phyloP scores from a whole-genome alignment of 176 grass and related monocot genomes.

The Calamus simplicifolius region DNA sequence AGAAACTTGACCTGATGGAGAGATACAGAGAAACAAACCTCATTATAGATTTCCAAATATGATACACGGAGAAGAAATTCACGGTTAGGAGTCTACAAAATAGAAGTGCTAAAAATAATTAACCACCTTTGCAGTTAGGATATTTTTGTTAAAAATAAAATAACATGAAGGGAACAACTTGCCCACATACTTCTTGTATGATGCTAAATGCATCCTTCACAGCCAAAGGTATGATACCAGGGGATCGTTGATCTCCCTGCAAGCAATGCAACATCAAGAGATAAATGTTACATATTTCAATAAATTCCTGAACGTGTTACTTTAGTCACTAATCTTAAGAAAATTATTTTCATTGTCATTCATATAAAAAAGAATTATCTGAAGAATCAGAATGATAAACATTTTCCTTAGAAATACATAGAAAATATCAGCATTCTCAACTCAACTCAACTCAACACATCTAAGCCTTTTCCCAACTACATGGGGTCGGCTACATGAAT shows the following conservation, averaged over 20 bases:
- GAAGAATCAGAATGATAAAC: too few species aligned
- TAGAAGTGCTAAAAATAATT: slow-evolving; percentile 11
- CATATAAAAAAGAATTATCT: too few species aligned
- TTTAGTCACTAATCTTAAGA: too few species aligned
- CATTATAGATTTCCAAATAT: slow-evolving; percentile 99
- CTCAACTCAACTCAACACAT: too few species aligned
- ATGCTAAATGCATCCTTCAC: slow-evolving; percentile 99
- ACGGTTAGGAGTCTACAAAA: slow-evolving; percentile 67
- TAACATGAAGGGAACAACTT: too few species aligned
- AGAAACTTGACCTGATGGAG: neutral
- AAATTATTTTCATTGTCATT: too few species aligned
- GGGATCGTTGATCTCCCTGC: slow-evolving; percentile 98
- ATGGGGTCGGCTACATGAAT: too few species aligned
- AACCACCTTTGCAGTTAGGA: too few species aligned
- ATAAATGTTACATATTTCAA: neutral
- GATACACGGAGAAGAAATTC: slow-evolving; percentile 99
- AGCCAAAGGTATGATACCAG: slow-evolving; percentile 99
- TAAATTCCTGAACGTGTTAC: slow-evolving; percentile 1
- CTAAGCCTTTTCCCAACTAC: too few species aligned
- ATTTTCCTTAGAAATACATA: too few species aligned
- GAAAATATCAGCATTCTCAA: too few species aligned
- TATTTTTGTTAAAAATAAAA: too few species aligned
- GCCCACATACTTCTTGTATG: slow-evolving; percentile 78
- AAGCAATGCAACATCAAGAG: slow-evolving; percentile 26
- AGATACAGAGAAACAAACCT: slow-evolving; percentile 35